phyloP scores from a whole-genome alignment of 306 rosid genomes.

The Dicorynia guianensis region DNA sequence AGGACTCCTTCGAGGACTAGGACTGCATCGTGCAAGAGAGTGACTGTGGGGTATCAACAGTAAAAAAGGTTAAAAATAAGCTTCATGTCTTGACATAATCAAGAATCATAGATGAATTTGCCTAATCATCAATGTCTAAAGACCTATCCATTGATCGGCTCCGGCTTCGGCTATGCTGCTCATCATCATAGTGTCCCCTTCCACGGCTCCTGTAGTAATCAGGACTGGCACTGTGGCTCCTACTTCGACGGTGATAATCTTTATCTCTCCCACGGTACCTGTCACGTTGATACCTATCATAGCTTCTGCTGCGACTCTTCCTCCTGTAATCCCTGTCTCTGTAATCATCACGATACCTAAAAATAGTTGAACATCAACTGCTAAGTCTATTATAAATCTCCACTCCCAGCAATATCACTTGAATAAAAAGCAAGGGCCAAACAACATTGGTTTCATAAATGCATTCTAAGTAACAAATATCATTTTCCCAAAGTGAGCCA shows the following conservation, averaged over 20 bases:
- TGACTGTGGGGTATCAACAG: constrained; percentile 49
- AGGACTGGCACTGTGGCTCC: constrained; percentile 79
- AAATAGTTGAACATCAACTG: not conserved
- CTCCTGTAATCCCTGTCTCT: constrained; percentile 64
- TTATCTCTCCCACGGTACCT: constrained; percentile 68
- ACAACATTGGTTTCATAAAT: not conserved
- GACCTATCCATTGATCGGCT: constrained; percentile 80
- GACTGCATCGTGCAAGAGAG: constrained; percentile 66
- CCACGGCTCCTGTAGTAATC: constrained; percentile 67
- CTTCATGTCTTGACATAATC: not conserved
- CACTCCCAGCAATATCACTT: constrained; percentile 1
- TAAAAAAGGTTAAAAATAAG: not conserved
- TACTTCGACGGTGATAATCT: constrained; percentile 63
- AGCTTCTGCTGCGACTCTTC: constrained; percentile 82
- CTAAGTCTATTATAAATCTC: not conserved
- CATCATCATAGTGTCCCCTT: constrained; percentile 70
- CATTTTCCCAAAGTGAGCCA: not conserved
- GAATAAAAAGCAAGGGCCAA: constrained; percentile 11
- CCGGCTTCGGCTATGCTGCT: constrained; percentile 59
- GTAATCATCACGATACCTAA: constrained; percentile 69
- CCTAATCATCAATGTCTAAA: constrained; percentile 3
- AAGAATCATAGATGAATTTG: constrained; percentile 5
- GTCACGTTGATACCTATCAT: constrained; percentile 70
- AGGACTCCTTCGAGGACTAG: constrained; percentile 64
- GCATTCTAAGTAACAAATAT: not conserved